A percentile compares a stretch with the other conserved stretches of the same genome.
phyloP scores from a whole-genome alignment of 2,329 filamentous ascomycete species.

The Colletotrichum sojae region DNA sequence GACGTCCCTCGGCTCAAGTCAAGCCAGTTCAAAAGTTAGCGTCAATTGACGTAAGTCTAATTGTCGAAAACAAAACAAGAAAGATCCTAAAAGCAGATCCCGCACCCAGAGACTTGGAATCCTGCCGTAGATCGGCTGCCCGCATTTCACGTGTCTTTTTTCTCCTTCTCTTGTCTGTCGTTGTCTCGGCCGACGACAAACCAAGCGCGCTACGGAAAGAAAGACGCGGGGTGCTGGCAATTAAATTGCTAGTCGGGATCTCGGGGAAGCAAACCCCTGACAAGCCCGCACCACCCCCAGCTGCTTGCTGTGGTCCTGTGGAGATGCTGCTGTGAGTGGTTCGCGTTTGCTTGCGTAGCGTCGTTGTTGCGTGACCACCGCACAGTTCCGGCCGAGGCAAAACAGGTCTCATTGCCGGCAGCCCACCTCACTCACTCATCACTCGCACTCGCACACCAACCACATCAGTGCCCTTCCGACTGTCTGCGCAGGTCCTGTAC shows the following conservation, averaged over 20 bases:
- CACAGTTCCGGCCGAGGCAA: slow-evolving; percentile 34
- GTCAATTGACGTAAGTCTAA: slow-evolving; percentile 26
- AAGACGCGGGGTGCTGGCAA: slow-evolving; percentile 36
- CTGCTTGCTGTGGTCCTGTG: slow-evolving; percentile 15
- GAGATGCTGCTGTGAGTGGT: slow-evolving; percentile 6
- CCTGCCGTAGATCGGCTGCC: slow-evolving; percentile 6
- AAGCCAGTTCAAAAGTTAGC: slow-evolving; percentile 5
- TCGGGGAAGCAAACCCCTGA: slow-evolving; percentile 39
- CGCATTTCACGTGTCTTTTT: slow-evolving; percentile 36
- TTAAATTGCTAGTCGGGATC: slow-evolving; percentile 33
- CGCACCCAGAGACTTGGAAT: slow-evolving; percentile 5
- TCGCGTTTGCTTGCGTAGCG: slow-evolving; percentile 18
- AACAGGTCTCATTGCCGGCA: slow-evolving; percentile 27
- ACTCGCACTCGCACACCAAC: slow-evolving; percentile 24
- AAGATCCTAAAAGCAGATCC: neutral
- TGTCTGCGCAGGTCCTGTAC: slow-evolving; percentile 2
- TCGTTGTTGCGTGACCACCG: slow-evolving; percentile 28
- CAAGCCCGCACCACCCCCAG: slow-evolving; percentile 33
- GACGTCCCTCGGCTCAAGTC: slow-evolving; percentile 27
- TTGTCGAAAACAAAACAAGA: slow-evolving; percentile 18
- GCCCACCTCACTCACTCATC: slow-evolving; percentile 6
- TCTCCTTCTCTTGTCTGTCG: neutral
- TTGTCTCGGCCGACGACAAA: slow-evolving; percentile 23
- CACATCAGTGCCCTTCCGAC: neutral
- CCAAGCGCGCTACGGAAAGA: slow-evolving; percentile 7